Conservation (phyloP, 208 protist genomes). For the Trypanosoma caninum region DNA sequence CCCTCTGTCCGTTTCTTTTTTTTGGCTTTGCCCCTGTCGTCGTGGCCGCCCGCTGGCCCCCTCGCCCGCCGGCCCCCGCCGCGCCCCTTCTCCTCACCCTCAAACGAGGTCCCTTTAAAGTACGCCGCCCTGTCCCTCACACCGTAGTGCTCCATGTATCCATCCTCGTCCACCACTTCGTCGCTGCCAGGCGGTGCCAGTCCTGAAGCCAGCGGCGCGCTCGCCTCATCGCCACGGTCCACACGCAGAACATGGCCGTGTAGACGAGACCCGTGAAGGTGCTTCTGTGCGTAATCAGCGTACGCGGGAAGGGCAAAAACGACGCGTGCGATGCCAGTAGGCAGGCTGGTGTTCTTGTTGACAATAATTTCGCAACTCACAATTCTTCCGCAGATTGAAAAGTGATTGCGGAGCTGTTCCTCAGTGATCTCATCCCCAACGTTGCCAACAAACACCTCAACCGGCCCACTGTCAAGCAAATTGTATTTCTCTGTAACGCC, state of each 20-base stretch:
- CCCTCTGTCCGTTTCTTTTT: conserved; percentile 21
- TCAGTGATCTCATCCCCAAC: conserved; percentile 74
- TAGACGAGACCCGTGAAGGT: conserved; percentile 81
- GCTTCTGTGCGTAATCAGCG: conserved; percentile 76
- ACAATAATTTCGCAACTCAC: conserved; percentile 67
- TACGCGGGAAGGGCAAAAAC: conserved; percentile 79
- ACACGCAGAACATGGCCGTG: conserved; percentile 75
- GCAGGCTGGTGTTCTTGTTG: conserved; percentile 66
- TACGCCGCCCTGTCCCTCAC: conserved; percentile 70
- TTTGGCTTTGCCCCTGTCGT: neutral
- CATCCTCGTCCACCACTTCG: conserved; percentile 77
- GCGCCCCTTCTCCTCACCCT: conserved; percentile 23
- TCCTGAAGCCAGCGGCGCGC: conserved; percentile 54
- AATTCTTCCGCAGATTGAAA: conserved; percentile 67
- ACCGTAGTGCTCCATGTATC: conserved; percentile 64
- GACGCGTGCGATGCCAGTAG: conserved; percentile 73
- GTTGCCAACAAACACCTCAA: conserved; percentile 83
- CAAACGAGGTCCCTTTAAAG: conserved; percentile 83
- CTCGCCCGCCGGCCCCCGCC: conserved; percentile 16
- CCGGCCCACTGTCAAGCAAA: conserved; percentile 65
- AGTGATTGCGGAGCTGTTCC: conserved; percentile 75
- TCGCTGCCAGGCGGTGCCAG: conserved; percentile 29
- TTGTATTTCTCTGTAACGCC: conserved; percentile 83
- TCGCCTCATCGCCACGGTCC: conserved; percentile 81
- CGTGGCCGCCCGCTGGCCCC: conserved; percentile 13